Percentiles rank a stretch among this genome's conserved stretches.
phyloP scores from a whole-genome alignment of 2,329 filamentous ascomycete genomes.

The Ploettnerulaceae sp. region DNA sequence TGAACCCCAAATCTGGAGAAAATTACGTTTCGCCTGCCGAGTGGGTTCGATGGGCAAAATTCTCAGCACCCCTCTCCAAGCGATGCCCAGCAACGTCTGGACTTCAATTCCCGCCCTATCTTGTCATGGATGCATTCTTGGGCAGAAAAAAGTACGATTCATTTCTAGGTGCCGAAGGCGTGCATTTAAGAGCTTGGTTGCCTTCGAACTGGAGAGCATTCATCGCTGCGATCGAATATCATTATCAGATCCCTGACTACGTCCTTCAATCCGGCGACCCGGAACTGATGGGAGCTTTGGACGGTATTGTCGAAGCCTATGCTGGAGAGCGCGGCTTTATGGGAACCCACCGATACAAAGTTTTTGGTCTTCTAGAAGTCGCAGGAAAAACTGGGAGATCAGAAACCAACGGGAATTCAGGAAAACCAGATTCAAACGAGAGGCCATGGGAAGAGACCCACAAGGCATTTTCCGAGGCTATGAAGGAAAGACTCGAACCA shows the following conservation, averaged over 20 bases:
- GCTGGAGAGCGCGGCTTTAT: constrained; percentile 52
- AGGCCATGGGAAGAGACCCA: constrained; percentile 49
- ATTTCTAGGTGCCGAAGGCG: constrained; percentile 47
- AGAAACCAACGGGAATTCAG: constrained; percentile 48
- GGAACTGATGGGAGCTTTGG: constrained; percentile 47
- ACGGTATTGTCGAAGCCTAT: constrained; percentile 52
- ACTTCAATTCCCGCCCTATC: constrained; percentile 47
- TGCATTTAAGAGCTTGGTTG: constrained; percentile 49
- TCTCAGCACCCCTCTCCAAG: constrained; percentile 46
- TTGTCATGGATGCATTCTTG: constrained; percentile 52
- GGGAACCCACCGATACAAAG: constrained; percentile 53
- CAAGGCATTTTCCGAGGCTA: constrained; percentile 46
- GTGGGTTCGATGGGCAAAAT: constrained; percentile 48
- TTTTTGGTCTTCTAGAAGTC: constrained; percentile 51
- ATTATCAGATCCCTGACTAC: constrained; percentile 50
- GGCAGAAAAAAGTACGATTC: constrained; percentile 47
- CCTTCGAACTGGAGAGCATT: constrained; percentile 51
- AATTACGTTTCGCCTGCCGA: constrained; percentile 46
- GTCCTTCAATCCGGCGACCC: constrained; percentile 47
- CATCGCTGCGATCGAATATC: constrained; percentile 50
- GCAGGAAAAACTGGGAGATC: constrained; percentile 49
- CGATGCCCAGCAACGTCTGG: constrained; percentile 48
- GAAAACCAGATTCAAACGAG: constrained; percentile 38
- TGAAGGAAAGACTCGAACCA: constrained; percentile 49
- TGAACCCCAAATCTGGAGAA: constrained; percentile 47